Evolutionary conservation across 345 rosid genomes (phyloP), one percentile per base, ranked within the genome.

Genomic region (Brassica incana): DNA sequence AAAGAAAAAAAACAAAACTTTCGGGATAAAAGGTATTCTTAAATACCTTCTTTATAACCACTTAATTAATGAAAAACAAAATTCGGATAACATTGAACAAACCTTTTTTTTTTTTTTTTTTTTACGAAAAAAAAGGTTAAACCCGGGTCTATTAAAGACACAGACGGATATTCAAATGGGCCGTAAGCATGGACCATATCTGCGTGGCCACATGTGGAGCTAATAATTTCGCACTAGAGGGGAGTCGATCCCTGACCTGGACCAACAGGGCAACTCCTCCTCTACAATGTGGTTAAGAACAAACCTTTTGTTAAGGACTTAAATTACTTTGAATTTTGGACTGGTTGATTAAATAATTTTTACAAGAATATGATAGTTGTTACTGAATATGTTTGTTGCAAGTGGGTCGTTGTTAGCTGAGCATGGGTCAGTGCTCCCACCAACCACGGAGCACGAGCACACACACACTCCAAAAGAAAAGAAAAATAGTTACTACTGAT

Each of bases 391-490:
- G 76, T 63, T 54, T 2, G 16, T 27, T 15, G 72, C 11, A 15
- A 54, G 72, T 71, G 35, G 77, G 36, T 12, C 35, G 72, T 54
- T 0, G 81, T 61, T 78, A 35, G 3, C 0, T 1, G 50, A 56
- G 67, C 72, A 78, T 72, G 77, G 77, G 67, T 29, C 60, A 72
- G 50, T 56, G 61, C 67, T 78, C 30, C 2, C 0, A 9, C n/a
- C 50, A 0, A 36, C 72, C 0, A 30, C 16, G 5, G 81, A 65
- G 10, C 50, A 43, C 77, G 67, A 78, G 60, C 50, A 65, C 50
- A 54, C 18, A 14, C 33, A 8, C 2, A 2, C 3, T 5, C 3
- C 2, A 5, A 12, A 7, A 8, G 12, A 60, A 29, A 3, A 29
- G 32, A 12, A 7, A 43, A 38, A 15, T 0, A 32, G 1, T 5